Conservation (phyloP, 768 basidiomycete genomes). For the Mycena indigotica region DNA sequence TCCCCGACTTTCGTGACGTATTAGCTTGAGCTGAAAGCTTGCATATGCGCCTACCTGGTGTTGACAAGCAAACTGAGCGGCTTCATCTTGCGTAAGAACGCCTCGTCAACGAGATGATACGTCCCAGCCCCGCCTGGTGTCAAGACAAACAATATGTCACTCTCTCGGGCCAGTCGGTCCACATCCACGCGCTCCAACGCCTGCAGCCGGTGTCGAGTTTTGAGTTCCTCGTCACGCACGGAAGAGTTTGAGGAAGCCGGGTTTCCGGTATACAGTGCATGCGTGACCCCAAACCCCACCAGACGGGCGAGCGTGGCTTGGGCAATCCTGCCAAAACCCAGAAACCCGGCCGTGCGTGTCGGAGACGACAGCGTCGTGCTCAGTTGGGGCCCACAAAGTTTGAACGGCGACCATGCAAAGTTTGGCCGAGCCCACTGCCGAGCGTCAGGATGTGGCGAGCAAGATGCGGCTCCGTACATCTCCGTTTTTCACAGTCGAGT, state of each 20-base stretch:
- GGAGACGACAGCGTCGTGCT: conserved; percentile 53
- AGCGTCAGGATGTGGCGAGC: neutral
- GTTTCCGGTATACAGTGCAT: conserved; percentile 68
- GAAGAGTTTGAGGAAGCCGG: conserved; percentile 49
- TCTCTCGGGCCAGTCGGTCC: conserved; percentile 70
- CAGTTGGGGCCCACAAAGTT: conserved; percentile 81
- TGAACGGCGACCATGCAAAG: conserved; percentile 80
- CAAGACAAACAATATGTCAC: conserved; percentile 85
- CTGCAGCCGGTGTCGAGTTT: conserved; percentile 32
- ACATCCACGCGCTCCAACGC: conserved; percentile 62
- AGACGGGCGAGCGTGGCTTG: conserved; percentile 81
- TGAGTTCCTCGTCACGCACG: conserved; percentile 39
- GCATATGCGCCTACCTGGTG: conserved; percentile 45
- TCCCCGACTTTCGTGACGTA: conserved; percentile 66
- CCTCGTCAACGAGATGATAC: conserved; percentile 68
- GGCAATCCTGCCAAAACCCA: conserved; percentile 94
- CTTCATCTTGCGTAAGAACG: conserved; percentile 85
- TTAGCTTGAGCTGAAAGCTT: no score
- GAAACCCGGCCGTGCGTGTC: conserved; percentile 78
- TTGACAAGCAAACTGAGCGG: conserved; percentile 81
- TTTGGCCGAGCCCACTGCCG: conserved; percentile 65
- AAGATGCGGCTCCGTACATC: conserved; percentile 52
- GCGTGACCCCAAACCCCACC: conserved; percentile 77
- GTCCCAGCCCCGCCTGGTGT: conserved; percentile 76
- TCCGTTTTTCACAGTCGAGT: conserved; percentile 67